Base-by-base conservation (phyloP, 208 protist genomes). In the Wallacemonas collosoma region DNA sequence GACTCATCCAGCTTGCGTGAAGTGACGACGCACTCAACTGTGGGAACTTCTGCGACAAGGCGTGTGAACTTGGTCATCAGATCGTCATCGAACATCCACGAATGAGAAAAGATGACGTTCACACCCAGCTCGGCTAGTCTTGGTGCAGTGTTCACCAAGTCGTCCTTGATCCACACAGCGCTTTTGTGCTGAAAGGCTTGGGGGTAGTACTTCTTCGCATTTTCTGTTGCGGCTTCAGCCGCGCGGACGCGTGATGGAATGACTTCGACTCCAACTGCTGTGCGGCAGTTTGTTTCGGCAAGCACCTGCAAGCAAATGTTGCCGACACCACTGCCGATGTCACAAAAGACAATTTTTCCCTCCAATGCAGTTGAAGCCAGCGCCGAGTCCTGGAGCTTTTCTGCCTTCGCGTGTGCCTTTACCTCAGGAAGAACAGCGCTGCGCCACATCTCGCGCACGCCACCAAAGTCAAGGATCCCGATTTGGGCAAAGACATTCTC, bases 241-340 rank as follows among this genome's bases (percentile, higher is more conserved):
- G 82, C 85, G 41, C 75, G 68, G 38, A 87, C 68, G 4, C 88
- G 82, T 9, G 88, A 93, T 14, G 88, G 87, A 71, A 93, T 93
- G 15, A 93, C 75, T 72, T 95, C 88, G 45, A 93, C 80, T 8
- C 88, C 90, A n/a, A 95, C 81, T 48, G 77, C 82, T 60, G 87
- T 90, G 26, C 57, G 71, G 69, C 88, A 95, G 11, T 73, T 78
- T 7, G 90, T 93, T 60, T 95, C 88, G 12, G 82, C 83, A 53
- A 95, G 83, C 53, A 95, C 68, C 60, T 95, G 90, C 36, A 95
- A 73, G 58, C 90, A 95, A 1, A 93, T 80, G 68, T 93, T 93
- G 64, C 90, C 90, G 2, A 93, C 85, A 7, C 86, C 86, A 68
- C 90, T 93, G n/a, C 90, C 90, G 55, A 95, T 89, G 50, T 95